Evolutionary conservation across 2,329 filamentous ascomycete genomes (phyloP).

Genomic region (Didymella keratinophila): DNA sequence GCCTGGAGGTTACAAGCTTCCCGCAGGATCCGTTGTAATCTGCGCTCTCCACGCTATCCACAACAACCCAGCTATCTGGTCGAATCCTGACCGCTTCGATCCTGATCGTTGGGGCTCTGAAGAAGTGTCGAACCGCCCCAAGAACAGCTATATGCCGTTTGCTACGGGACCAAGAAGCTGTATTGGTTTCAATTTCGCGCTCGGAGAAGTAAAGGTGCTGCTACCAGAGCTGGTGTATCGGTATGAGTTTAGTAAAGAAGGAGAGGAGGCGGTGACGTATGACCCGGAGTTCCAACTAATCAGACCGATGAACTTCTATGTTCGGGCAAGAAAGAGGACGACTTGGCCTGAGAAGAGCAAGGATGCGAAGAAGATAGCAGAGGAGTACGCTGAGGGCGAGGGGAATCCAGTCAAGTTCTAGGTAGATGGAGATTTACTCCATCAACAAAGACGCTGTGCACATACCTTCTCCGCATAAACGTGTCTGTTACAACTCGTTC

Average conservation of each 20-base stretch:
- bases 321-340: background rate
- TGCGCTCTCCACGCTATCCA: background rate
- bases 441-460: no score
- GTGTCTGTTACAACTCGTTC: no score
- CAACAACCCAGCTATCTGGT: background rate
- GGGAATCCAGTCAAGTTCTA: slow-evolving; percentile 13
- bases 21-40: background rate
- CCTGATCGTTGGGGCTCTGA: background rate
- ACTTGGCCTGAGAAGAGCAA: slow-evolving; percentile 18
- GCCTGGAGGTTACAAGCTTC: background rate
- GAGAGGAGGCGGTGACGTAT: background rate
- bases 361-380: slow-evolving; percentile 21
- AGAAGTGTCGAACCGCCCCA: background rate
- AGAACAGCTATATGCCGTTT: background rate
- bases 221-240: background rate
- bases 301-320: background rate
- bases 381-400: slow-evolving; percentile 23
- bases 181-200: background rate
- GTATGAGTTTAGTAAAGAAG: background rate
- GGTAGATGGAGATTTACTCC: no score
- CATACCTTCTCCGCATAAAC: no score
- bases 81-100: background rate
- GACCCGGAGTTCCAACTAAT: background rate
- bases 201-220: background rate
- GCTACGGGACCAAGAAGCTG: background rate